Base-by-base conservation (phyloP, 2,329 filamentous ascomycete species). In the Stagonosporopsis cucurbitacearum region DNA sequence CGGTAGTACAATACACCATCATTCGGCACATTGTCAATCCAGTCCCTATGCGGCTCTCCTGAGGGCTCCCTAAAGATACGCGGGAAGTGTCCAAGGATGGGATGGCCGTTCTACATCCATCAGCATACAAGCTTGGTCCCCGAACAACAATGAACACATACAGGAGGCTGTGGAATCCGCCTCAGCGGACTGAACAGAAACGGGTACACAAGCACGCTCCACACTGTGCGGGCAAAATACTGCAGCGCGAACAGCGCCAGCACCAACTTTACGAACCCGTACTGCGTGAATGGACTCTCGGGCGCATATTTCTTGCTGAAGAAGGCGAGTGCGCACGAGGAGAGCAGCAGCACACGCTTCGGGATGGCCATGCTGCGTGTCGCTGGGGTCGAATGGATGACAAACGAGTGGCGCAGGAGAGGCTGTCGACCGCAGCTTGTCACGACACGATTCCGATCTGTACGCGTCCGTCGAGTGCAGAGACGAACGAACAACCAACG, bases 101-200 rank as follows among this genome's bases (percentile, higher is more conserved):
- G 71, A 33, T 70, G 66, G 1, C 54, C 61, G 12, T 26, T 22
- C 54, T 46, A 17, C 6, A 6, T 6, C 12, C 1, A 17, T 43
- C 4, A 46, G 43, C 17, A 25, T 23, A 17, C 19, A 20, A 15
- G 6, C 17, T 22, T 13, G 7, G 15, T 39, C 1, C 3, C 12
- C 3, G 6, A 25, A 39, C 12, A 20, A 32, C 4, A 13, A 13
- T 13, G 23, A 12, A 4, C 15, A 35, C 79, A 65, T 65, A 83
- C 82, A 39, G 77, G 66, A 6, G 84, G 82, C 12, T 77, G 74
- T 4, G 86, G 86, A 28, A 89, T 68, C 64, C 85, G 75, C 57
- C 83, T 80, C 42, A 89, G 63, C 2, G 85, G 85, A 35, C 81
- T 86, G 57, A 88, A 76, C 57, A 80, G 83, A 30, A 78, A 73